phyloP scores from a whole-genome alignment of 257 asterid genomes.

The Forsythia viridissima region DNA sequence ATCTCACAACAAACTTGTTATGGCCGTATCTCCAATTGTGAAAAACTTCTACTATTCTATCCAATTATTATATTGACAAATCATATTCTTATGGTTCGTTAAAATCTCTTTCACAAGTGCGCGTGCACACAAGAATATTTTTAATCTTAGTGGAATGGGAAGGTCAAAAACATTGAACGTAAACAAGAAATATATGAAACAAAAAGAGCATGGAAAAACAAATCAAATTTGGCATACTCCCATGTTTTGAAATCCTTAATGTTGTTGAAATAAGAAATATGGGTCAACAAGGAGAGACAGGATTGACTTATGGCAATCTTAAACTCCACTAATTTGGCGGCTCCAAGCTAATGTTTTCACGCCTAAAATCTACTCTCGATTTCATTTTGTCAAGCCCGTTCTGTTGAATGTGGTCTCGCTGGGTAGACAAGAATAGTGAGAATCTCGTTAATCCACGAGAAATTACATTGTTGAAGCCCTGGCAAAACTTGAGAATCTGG shows the following conservation, averaged over 20 bases:
- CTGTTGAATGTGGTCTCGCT: background rate
- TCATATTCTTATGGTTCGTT: background rate
- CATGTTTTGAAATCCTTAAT: background rate
- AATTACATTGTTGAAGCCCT: slow-evolving; percentile 51
- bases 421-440: background rate
- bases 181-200: background rate
- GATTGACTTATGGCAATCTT: background rate
- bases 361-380: background rate
- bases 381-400: background rate
- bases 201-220: background rate
- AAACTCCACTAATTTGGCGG: background rate
- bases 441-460: background rate
- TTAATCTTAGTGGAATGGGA: no score
- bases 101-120: no score
- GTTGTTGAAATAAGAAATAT: background rate
- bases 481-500: slow-evolving; percentile 48
- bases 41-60: background rate
- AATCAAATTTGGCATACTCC: background rate
- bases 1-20: no score
- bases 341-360: background rate
- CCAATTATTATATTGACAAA: background rate
- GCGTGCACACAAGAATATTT: no score
- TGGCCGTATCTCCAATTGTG: no score
- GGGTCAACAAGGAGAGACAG: background rate
- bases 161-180: background rate